Base-by-base conservation (phyloP, 139 green algal genomes). In the Edaphochlamys debaryana region DNA sequence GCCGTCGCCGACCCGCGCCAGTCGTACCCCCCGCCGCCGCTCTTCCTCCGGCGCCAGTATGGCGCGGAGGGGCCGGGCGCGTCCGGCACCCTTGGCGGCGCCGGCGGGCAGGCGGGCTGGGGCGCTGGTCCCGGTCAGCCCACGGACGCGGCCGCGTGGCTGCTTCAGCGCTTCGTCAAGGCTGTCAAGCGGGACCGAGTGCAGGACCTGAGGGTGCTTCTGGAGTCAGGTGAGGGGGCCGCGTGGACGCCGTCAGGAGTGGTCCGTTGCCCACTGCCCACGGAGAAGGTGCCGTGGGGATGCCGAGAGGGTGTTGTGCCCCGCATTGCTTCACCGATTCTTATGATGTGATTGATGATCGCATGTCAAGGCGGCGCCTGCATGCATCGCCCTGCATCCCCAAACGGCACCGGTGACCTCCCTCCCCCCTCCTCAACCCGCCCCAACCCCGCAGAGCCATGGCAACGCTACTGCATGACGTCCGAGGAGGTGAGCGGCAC, bases 151-250 rank as follows among this genome's bases (percentile, higher is more conserved):
- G 37, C 52, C 20, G 32, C 38, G 9, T 79, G 79, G 71, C 71
- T 79, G 67, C 52, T 79, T 27, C 52, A 71, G 52, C 79, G 54
- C 13, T 66, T 85, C 66, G 42, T 85, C 50, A 85, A 85, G 79
- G 36, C 29, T 1, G 79, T 79, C 5, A 85, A 85, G 52, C 48
- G 79, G 22, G 67, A 79, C 66, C 23, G 79, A 11, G 32, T 79
- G 22, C 52, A 79, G 45, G 79, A 85, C 27, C 66, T 69, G 29
- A 3, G 67, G 52, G 37, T 62, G 40, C 68, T 85, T 67, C 70
- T 85, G 17, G 52, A 85, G 50, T 79, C 79, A 48, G 79, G 79
- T 85, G 67, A 42, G 79, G 0, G 42, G 7, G n/a, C n/a, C n/a
- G n/a, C n/a, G n/a, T n/a, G n/a, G n/a, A n/a, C n/a, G n/a, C n/a